Conservation (phyloP, 169 alveolate species). For the Plasmodium adleri region DNA sequence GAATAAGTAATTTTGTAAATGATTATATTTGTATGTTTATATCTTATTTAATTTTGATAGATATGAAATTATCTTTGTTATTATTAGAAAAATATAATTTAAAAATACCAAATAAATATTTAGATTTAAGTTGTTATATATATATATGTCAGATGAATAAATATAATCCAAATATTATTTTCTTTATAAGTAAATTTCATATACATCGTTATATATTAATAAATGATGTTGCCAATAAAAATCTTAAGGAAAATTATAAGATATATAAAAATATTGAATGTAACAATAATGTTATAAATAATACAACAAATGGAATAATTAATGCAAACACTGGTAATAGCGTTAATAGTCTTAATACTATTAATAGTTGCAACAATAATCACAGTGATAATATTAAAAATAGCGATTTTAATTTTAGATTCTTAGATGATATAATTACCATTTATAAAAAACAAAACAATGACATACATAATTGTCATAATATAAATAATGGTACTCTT, state of each 20-base stretch:
- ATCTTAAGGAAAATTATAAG: constrained; percentile 42
- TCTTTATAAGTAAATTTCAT: constrained; percentile 37
- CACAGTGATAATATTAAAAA: background rate
- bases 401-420: constrained; percentile 17
- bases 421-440: constrained; percentile 28
- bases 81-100: constrained; percentile 44
- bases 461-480: background rate
- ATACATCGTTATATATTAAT: constrained; percentile 31
- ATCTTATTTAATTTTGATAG: constrained; percentile 28
- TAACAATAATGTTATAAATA: background rate
- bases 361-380: no score
- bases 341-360: no score
- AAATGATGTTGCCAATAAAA: constrained; percentile 28
- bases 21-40: constrained; percentile 56
- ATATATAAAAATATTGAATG: constrained; percentile 42
- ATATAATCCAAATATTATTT: constrained; percentile 15
- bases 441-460: background rate
- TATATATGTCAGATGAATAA: constrained; percentile 54
- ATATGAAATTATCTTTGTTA: constrained; percentile 31
- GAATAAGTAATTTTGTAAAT: constrained; percentile 30
- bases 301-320: no score
- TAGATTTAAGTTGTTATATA: constrained; percentile 44
- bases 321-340: no score
- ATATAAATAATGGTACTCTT: background rate
- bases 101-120: constrained; percentile 34